phyloP scores from a whole-genome alignment of 768 basidiomycete genomes.

The Cyathus striatus region DNA sequence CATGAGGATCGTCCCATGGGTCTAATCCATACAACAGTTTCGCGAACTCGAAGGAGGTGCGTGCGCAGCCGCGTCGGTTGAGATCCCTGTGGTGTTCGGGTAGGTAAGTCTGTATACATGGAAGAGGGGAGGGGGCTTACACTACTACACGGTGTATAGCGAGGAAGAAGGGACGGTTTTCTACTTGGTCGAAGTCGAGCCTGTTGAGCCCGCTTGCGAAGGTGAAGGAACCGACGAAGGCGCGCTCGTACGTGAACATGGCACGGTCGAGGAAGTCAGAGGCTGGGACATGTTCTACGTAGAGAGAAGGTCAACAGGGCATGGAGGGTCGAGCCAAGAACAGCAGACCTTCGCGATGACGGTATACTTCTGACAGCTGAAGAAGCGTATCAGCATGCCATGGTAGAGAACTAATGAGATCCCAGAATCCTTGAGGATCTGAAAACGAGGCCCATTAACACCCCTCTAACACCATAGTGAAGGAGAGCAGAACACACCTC shows the following conservation, averaged over 20 bases:
- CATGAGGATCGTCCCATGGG: conserved; percentile 87
- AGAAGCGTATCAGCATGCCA: conserved; percentile 94
- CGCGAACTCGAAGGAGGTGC: conserved; percentile 89
- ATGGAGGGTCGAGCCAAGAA: not conserved
- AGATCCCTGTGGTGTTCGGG: conserved; percentile 51
- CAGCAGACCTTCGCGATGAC: conserved; percentile 77
- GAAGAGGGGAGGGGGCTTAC: conserved; percentile 35
- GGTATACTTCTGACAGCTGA: conserved; percentile 78
- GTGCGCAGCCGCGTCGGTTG: conserved; percentile 81
- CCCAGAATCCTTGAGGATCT: conserved; percentile 80
- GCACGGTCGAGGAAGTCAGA: conserved; percentile 91
- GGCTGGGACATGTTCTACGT: conserved; percentile 77
- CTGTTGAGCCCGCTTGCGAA: conserved; percentile 78
- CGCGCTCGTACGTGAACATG: conserved; percentile 88
- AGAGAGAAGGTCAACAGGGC: too few relatives aligned
- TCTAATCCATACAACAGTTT: conserved; percentile 83
- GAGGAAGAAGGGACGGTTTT: conserved; percentile 91
- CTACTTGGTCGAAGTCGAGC: conserved; percentile 85
- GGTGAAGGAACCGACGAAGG: conserved; percentile 82
- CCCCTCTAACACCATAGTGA: not conserved
- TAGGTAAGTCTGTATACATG: not conserved
- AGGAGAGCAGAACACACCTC: conserved; percentile 48
- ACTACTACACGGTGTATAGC: conserved; percentile 80
- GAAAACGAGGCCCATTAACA: not conserved
- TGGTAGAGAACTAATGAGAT: conserved; percentile 69